Base-by-base conservation (phyloP, 108 stramenopile genomes). In the Cyclotella sp. region DNA sequence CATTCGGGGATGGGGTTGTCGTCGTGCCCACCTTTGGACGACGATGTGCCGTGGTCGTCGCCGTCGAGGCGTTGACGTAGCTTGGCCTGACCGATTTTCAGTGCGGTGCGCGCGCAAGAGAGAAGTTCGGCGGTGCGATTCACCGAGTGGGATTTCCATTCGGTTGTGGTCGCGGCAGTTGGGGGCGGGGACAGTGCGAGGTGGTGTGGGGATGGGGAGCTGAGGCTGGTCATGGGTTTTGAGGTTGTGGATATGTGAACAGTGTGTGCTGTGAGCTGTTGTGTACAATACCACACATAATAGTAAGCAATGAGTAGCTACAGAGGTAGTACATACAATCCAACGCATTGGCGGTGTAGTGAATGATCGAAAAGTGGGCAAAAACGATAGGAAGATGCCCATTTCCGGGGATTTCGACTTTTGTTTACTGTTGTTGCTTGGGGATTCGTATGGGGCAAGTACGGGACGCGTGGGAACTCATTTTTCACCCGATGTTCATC, bases 81-180 rank as follows among this genome's bases (percentile, higher is more conserved):
- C 49, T 82, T 60, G 41, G 82, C 70, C 67, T 89, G 79, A 12
- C 67, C 72, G 18, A 95, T 89, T 72, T 87, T 89, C 53, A 92
- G 71, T 8, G 91, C 88, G 7, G 94, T 92, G 51, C 90, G 88
- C 22, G 90, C 90, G 53, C 89, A 90, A 3, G 94, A 90, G 18
- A 95, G 71, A 7, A 95, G 72, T 69, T 95, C 94, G 19, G 75
- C 67, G 45, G 88, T 89, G 47, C 94, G 84, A 52, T 89, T 86
- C 47, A 93, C 89, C 0, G 89, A 75, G 68, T 89, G 86, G 46
- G 70, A 65, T 60, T 51, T 70, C 68, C 68, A 71, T 55, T 55
- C 55, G 11, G 55, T 22, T 9, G 55, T 1, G 24, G 29, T 3
- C 16, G 30, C 30, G 21, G 60, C 28, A 26, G 40, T 22, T 9